Base-by-base conservation (phyloP, 805 yeast genomes). In the Sungouiella thailandica region DNA sequence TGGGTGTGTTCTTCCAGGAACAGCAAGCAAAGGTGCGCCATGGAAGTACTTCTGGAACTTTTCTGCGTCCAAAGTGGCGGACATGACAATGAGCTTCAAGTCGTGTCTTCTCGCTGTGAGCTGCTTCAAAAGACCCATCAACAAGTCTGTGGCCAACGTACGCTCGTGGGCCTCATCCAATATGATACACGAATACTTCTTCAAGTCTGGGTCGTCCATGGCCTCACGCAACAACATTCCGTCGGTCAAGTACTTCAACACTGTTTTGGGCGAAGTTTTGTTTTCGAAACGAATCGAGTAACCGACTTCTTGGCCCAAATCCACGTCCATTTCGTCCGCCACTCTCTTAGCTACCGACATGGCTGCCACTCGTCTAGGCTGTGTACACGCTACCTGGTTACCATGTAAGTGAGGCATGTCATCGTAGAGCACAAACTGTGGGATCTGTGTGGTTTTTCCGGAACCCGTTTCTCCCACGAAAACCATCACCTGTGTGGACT, bases 391-490 rank as follows among this genome's bases (percentile, higher is more conserved):
- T 35, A 90, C 90, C 62, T 81, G 90, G 11, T 79, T 79, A 4
- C 90, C 89, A 33, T 65, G 64, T 46, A 87, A 66, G 52, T 87
- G 96, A 12, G 97, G 96, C 74, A 90, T 74, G 49, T 89, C 97
- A 57, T 93, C 97, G 51, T 76, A 87, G 31, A 81, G 65, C 15
- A 90, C 96, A 62, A 89, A 93, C 62, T 90, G 98, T 3, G 98
- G 97, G 43, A 90, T 89, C 65, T 90, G 98, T 1, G 98, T 90
- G 17, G 97, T 90, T 62, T 90, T 90, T 76, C 98, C 98, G 19
- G 96, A 87, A 67, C 98, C 98, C 4, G 98, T 90, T 58, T 90
- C 98, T 69, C 98, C 98, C 33, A 93, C 97, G 60, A 93, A 87
- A 23, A 90, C 97, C 94, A 93, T 83, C 55, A 90, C 84, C 62